Base-by-base conservation (phyloP, 805 yeast species). In the Candida bentonensis region DNA sequence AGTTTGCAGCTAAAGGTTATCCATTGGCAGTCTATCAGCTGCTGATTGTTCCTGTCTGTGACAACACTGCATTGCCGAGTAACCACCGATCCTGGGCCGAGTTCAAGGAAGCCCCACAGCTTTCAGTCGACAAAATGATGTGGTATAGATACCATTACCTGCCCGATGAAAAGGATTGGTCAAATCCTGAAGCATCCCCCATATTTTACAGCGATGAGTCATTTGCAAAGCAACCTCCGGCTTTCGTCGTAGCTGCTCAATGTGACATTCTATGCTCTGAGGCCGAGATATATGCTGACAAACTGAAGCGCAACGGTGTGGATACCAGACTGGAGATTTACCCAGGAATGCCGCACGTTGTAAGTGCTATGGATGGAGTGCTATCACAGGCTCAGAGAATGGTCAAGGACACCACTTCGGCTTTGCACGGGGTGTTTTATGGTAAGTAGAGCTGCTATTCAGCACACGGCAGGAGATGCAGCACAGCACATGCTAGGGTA, bases 271-370 rank as follows among this genome's bases (percentile, higher is more conserved):
- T 70, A 43, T 53, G 68, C 40, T 57, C 69, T 3, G 75, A 70
- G 49, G 73, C 66, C 3, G 67, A 66, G 48, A 63, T 60, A 1
- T 70, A 70, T 48, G 63, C 63, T 41, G 61, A 52, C 7, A 69
- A 69, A 47, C 56, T 70, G 43, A 49, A 48, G 40, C 51, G 52
- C 21, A 63, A 66, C 45, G 73, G 73, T 3, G 56, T 53, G 3
- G 42, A 42, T 9, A 25, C 27, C 13, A 7, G 13, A 7, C 27
- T 25, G 7, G 27, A 25, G 13, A 53, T 66, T 23, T 69, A 68
- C 49, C 53, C 55, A 42, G 73, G 73, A 3, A 61, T 66, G 40
- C 74, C 74, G 3, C 76, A 70, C 53, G 63, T 72, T n/a, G 69
- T 63, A 3, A 67, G 69, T 72, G 73, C 66, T 22, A 69, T 70